Evolutionary conservation across 495 filamentous ascomycete species (phyloP).

Genomic region (Aspergillus conjunctus): DNA sequence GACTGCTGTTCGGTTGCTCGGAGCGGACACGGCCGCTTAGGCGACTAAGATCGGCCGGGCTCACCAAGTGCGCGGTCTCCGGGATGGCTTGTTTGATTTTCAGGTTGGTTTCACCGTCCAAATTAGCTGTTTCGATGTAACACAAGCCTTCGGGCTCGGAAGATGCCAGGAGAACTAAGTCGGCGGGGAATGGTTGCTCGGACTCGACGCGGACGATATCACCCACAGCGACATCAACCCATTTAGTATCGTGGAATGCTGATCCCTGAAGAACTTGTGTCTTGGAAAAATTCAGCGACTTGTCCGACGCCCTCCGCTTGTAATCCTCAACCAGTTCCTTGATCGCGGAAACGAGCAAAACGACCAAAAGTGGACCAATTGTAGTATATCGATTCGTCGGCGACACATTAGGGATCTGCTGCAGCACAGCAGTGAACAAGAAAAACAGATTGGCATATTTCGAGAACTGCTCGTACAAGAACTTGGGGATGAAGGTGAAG

Average conservation of each 20-base stretch:
- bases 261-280: conserved; percentile 83
- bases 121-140: conserved; percentile 98
- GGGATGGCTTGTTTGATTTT: conserved; percentile 99
- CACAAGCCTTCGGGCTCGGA: conserved; percentile 98
- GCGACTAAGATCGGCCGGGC: conserved; percentile 81
- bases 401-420: conserved; percentile 94
- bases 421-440: conserved; percentile 92
- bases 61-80: conserved; percentile 87
- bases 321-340: conserved; percentile 96
- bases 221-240: conserved; percentile 91
- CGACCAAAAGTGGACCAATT: conserved; percentile 86
- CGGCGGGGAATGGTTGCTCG: conserved; percentile 94
- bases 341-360: conserved; percentile 88
- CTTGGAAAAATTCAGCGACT: conserved; percentile 84
- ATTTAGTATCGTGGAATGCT: conserved; percentile 80
- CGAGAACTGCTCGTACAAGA: conserved; percentile 97
- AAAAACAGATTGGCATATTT: conserved; percentile 99
- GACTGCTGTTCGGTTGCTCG: conserved; percentile 96
- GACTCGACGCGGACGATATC: conserved; percentile 95
- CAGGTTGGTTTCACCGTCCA: conserved; percentile 97
- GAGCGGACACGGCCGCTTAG: conserved; percentile 85
- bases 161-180: conserved; percentile 87
- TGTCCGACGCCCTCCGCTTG: conserved; percentile 84
- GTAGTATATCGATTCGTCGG: conserved; percentile 96
- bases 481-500: conserved; percentile 94